Evolutionary conservation across 257 asterid genomes (phyloP), one percentile per base, ranked within the genome.

Genomic region (Nicotiana undulata): DNA sequence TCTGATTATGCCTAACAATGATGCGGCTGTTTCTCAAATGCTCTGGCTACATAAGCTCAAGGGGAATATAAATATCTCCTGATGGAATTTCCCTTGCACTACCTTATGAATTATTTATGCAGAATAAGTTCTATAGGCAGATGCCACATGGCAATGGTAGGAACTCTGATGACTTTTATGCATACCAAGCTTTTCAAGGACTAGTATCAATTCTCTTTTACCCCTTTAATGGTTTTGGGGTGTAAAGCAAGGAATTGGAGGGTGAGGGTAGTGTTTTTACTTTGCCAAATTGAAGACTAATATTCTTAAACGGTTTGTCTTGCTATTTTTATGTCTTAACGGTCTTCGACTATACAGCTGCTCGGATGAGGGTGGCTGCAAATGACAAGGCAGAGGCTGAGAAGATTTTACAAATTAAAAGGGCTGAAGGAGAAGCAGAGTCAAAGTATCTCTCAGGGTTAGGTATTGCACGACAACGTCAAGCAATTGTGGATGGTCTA

Each of bases 391-490:
- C 86, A 8, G 86, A 83, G 51, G 86, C 86, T 9, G 86, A 83
- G 46, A 83, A 83, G 56, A 83, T 83, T 8, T 58, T 83, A 53
- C 86, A 83, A 53, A 83, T 83, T 12, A 83, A 83, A 58, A 58
- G 83, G 34, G 87, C 87, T 11, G 84, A 84, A 44, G 87, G 84
- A 34, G 84, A 84, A 29, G 87, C 87, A 6, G 85, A 84, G 64
- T 52, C 85, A 16, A 81, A 84, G 40, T 66, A 84, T 59, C 78
- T 84, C 24, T 65, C 85, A 2, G 87, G 87, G 16, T 28, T 84
- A 49, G 87, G 87, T 65, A 81, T 84, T 75, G 87, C 87, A 37
- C 76, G 85, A 20, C 87, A 81, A 44, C 87, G 87, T 46, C 87
- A 84, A 59, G 87, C 87, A 17, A 84, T 84, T 17, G 85, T 84